A percentile compares a stretch with the other conserved stretches of the same genome.
Evolutionary conservation across 1,284 basidiomycete species (phyloP).

Genomic region (Sporisorium sorghi): DNA sequence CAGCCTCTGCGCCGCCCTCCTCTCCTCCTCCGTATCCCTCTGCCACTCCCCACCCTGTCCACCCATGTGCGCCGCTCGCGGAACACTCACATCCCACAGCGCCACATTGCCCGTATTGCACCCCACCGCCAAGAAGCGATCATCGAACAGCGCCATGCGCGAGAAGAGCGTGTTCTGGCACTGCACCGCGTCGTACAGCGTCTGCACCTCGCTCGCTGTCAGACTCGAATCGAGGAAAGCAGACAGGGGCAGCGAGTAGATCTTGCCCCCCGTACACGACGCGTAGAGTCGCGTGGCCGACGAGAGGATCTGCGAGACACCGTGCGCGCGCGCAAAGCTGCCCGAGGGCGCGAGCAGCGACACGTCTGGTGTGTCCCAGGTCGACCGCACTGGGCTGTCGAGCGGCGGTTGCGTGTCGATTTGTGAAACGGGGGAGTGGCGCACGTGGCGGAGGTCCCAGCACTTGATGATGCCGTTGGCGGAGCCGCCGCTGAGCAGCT

Average conservation of each 20-base stretch:
- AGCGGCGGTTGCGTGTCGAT: slow-evolving; percentile 11
- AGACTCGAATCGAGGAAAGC: slow-evolving; percentile 29
- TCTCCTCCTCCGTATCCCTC: slow-evolving; percentile 33
- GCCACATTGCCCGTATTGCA: slow-evolving; percentile 64
- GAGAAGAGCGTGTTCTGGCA: slow-evolving; percentile 65
- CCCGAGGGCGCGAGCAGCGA: slow-evolving; percentile 27
- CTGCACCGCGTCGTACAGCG: slow-evolving; percentile 57
- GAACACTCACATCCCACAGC: slow-evolving; percentile 57
- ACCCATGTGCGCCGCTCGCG: background rate
- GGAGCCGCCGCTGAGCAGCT: slow-evolving; percentile 58
- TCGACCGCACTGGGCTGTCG: slow-evolving; percentile 3
- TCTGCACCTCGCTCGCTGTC: slow-evolving; percentile 14
- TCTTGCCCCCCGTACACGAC: slow-evolving; percentile 64
- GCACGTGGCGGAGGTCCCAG: slow-evolving; percentile 63
- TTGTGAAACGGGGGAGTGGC: slow-evolving; percentile 11
- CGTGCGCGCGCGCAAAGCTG: slow-evolving; percentile 55
- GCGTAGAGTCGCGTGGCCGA: slow-evolving; percentile 49
- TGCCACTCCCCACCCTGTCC: background rate
- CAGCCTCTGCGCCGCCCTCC: slow-evolving; percentile 14
- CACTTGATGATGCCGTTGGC: slow-evolving; percentile 62
- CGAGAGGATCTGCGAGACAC: slow-evolving; percentile 59
- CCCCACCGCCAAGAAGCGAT: slow-evolving; percentile 62
- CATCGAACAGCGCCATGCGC: slow-evolving; percentile 61
- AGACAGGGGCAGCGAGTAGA: slow-evolving; percentile 45
- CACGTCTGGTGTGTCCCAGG: slow-evolving; percentile 41